Base-by-base conservation (phyloP, 192 early-diverging fungal genomes). In the Spizellomyces punctatus region DNA sequence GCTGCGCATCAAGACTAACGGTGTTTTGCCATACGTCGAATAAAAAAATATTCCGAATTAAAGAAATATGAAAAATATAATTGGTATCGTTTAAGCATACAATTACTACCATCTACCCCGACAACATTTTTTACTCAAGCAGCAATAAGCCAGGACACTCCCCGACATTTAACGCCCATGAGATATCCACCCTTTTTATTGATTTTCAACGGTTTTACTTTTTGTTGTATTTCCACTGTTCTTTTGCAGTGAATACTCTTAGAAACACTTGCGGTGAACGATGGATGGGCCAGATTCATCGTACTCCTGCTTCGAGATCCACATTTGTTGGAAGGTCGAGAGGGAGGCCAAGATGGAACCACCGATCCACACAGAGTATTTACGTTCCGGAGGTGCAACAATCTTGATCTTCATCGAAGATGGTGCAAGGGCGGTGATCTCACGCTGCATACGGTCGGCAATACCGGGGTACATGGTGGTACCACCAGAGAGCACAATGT, bases 331-430 rank as follows among this genome's bases (percentile, higher is more conserved):
- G 95, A 98, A 98, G 78, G 95, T 96, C 55, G 95, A 95, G 66
- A 96, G 91, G 45, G 96, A 96, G 61, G 96, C 95, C 46, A 98
- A 84, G 66, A 98, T 96, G 68, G 95, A 96, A 62, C 96, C 96
- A 87, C 96, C 96, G 78, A 98, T 96, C 95, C 96, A 98, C 85
- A 94, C 96, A 67, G 96, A 97, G 92, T 96, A 97, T 86, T 96
- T 98, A 81, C 96, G 89, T 84, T 98, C 96, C 58, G 96, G 95
- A 47, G 96, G 96, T 72, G 95, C 95, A 79, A 96, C 94, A 79
- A 98, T 95, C 91, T 96, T 93, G 89, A 97, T 91, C 89, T 94
- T 95, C 94, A 94, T 96, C 72, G 90, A 91, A 73, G 91, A 92
- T 55, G 96, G 96, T 49, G 94, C 95, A 74, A 97, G 86, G 46